Conservation (phyloP, 139 green algal species). For the Tetradesmus lagerheimii region DNA sequence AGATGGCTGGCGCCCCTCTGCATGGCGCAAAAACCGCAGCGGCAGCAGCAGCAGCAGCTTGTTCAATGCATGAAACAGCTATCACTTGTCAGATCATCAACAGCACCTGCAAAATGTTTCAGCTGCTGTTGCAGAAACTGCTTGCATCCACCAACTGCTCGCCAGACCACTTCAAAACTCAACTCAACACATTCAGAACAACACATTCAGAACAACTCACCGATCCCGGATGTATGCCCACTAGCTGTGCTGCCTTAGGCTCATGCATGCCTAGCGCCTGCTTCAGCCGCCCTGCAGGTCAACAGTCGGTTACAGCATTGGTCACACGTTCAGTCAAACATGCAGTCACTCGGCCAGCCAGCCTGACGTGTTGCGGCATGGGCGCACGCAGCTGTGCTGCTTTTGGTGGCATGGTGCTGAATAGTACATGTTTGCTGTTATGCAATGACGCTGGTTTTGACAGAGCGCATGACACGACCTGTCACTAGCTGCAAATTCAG, state of each 20-base stretch:
- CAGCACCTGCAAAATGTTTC: not conserved
- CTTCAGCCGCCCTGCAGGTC: slow-evolving; percentile 15
- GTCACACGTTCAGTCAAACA: too few relatives aligned
- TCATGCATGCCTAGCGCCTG: slow-evolving; percentile 41
- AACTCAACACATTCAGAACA: too few relatives aligned
- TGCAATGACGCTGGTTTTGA: too few relatives aligned
- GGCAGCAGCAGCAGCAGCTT: not conserved
- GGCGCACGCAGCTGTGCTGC: too few relatives aligned
- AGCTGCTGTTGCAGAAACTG: not conserved
- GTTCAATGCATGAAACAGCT: not conserved
- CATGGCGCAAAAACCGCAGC: not conserved
- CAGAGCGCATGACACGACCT: too few relatives aligned
- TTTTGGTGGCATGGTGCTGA: too few relatives aligned
- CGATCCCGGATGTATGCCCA: slow-evolving; percentile 41
- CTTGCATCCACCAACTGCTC: not conserved
- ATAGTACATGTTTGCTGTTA: too few relatives aligned
- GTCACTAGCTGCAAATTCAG: too few relatives aligned
- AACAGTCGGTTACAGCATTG: too few relatives aligned
- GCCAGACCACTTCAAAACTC: too few relatives aligned
- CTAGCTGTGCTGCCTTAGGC: not conserved
- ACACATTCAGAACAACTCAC: not conserved
- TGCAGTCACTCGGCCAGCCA: too few relatives aligned
- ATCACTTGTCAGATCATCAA: not conserved
- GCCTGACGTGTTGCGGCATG: too few relatives aligned
- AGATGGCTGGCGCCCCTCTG: slow-evolving; percentile 22